Evolutionary conservation across 225 moss, liverwort and hornwort species (phyloP).

Genomic region (Pleurozium schreberi): DNA sequence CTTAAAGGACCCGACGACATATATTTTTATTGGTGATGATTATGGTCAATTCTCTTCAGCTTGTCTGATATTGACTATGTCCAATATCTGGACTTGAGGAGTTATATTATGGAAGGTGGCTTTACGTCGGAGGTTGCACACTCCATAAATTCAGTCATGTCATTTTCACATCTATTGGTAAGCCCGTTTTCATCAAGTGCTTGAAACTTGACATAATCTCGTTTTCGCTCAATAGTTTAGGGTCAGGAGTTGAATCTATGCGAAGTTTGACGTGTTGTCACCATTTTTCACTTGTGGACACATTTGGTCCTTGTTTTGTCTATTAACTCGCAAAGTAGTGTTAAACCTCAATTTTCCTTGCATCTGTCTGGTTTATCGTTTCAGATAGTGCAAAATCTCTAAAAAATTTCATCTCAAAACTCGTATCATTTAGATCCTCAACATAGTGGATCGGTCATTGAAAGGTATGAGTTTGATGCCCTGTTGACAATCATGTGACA

Average conservation of each 20-base stretch:
- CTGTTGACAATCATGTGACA: not conserved
- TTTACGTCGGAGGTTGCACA: slow-evolving; percentile 47
- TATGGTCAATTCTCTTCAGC: slow-evolving; percentile 40
- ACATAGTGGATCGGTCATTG: not conserved
- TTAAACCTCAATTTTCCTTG: not conserved
- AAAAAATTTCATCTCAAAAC: not conserved
- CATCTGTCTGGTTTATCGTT: not conserved
- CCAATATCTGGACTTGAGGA: slow-evolving; percentile 60
- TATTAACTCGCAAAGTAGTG: not conserved
- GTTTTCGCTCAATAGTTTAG: slow-evolving; percentile 21
- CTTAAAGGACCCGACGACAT: slow-evolving; percentile 31
- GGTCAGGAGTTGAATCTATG: not conserved
- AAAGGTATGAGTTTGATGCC: not conserved
- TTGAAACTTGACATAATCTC: slow-evolving; percentile 43
- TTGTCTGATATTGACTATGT: slow-evolving; percentile 48
- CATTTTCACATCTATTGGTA: slow-evolving; percentile 54
- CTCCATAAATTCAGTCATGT: slow-evolving; percentile 52
- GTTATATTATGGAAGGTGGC: slow-evolving; percentile 56
- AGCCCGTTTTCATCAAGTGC: slow-evolving; percentile 42
- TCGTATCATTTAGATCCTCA: not conserved
- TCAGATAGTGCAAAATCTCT: not conserved
- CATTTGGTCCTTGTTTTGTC: not conserved
- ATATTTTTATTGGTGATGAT: slow-evolving; percentile 46
- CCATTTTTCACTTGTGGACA: not conserved
- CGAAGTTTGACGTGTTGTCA: slow-evolving; percentile 13